These are phyloP conservation scores for Lagenidium sp. DNA, from an alignment of 352 stramenopile species.

Conservation along the genomic window DNA sequence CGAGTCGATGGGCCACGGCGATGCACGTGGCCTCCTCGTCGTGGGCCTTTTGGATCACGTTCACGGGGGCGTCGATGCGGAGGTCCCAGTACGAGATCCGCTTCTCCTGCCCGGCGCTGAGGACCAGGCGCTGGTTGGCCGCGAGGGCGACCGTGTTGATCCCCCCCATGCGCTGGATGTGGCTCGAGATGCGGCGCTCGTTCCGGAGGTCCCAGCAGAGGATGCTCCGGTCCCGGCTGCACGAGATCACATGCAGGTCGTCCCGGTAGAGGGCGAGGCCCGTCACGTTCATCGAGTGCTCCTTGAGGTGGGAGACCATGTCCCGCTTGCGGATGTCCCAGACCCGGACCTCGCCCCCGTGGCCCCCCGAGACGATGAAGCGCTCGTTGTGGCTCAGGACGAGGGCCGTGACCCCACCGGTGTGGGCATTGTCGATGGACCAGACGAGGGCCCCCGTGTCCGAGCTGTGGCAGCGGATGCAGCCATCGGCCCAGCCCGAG, in stretches of 20 bases:
- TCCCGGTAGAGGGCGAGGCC: slow-evolving; percentile 84
- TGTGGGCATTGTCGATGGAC: slow-evolving; percentile 88
- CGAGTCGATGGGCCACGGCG: slow-evolving; percentile 72
- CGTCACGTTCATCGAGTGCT: slow-evolving; percentile 86
- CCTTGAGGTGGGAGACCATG: slow-evolving; percentile 88
- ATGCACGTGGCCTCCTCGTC: slow-evolving; percentile 87
- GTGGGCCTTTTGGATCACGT: slow-evolving; percentile 64
- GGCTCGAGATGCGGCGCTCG: slow-evolving; percentile 78
- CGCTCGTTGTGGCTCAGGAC: slow-evolving; percentile 87
- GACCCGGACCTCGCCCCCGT: slow-evolving; percentile 84
- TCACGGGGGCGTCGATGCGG: slow-evolving; percentile 74
- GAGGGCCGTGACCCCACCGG: slow-evolving; percentile 83
- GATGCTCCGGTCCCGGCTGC: slow-evolving; percentile 84
- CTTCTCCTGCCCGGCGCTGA: slow-evolving; percentile 90
- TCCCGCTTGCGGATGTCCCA: slow-evolving; percentile 90
- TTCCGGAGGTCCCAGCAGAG: slow-evolving; percentile 90
- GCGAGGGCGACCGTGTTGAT: slow-evolving; percentile 90
- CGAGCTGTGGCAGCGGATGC: slow-evolving; percentile 80
- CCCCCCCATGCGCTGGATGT: slow-evolving; percentile 90
- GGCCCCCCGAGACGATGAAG: slow-evolving; percentile 77
- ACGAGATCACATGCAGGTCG: slow-evolving; percentile 86
- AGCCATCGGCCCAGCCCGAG: slow-evolving; percentile 87
- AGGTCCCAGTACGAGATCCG: slow-evolving; percentile 91
- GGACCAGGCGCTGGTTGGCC: slow-evolving; percentile 78
- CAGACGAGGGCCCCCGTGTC: slow-evolving; percentile 80